Conservation (phyloP, 495 filamentous ascomycete species). For the Thozetella sp. region DNA sequence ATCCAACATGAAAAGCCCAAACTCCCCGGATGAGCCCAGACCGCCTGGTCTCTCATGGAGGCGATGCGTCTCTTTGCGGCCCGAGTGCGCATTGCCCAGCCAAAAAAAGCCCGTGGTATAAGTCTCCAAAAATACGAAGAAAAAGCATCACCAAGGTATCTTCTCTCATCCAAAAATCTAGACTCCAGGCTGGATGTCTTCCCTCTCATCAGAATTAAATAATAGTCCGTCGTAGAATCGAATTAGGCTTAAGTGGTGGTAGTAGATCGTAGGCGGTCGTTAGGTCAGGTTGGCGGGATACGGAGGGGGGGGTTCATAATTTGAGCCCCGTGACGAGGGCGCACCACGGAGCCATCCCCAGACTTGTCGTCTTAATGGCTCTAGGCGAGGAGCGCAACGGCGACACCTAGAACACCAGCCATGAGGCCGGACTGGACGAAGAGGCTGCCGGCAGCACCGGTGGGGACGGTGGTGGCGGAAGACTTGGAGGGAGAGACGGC, state of each 20-base stretch:
- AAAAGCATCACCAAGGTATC: background rate
- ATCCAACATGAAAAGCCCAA: constrained; percentile 5
- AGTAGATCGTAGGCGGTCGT: constrained; percentile 4
- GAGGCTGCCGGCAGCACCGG: constrained; percentile 30
- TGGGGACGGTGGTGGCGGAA: constrained; percentile 21
- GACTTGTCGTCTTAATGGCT: background rate
- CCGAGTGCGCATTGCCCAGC: background rate
- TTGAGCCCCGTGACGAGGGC: background rate
- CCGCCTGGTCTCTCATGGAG: constrained; percentile 6
- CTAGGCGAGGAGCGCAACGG: constrained; percentile 43
- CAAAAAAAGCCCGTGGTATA: background rate
- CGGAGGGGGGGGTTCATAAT: no score
- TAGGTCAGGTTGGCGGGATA: constrained; percentile 9
- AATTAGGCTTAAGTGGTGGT: constrained; percentile 8
- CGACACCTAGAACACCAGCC: constrained; percentile 39
- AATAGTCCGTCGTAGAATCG: constrained; percentile 16
- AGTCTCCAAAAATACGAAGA: background rate
- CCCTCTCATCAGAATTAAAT: constrained; percentile 16
- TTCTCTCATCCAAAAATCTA: constrained; percentile 10
- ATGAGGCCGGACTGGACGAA: constrained; percentile 40
- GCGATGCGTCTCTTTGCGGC: background rate
- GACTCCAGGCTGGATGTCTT: constrained; percentile 22
- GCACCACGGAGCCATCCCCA: background rate
- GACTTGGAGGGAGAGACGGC: constrained; percentile 11
- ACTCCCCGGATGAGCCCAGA: constrained; percentile 3